A percentile compares a stretch with the other conserved stretches of the same genome.
These are phyloP conservation scores for Eucalyptus fibrosa DNA, from an alignment of 345 rosid genomes.

Conservation along the genomic window DNA sequence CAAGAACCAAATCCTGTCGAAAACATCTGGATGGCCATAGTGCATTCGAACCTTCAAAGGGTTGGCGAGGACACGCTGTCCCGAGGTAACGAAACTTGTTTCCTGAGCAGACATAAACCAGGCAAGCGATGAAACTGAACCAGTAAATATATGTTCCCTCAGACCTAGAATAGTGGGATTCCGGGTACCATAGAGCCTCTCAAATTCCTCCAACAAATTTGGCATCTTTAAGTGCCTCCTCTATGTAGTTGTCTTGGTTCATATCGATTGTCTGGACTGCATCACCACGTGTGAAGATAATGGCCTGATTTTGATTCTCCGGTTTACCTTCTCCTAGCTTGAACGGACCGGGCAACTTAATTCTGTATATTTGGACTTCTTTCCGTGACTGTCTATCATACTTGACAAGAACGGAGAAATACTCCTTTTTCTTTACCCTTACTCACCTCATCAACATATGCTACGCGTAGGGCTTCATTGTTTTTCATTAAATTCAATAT, in stretches of 20 bases:
- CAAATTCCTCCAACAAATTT: constrained; percentile 76
- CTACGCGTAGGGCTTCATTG: constrained; percentile 85
- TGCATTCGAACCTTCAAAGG: constrained; percentile 35
- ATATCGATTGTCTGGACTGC: constrained; percentile 94
- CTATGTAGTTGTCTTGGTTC: constrained; percentile 95
- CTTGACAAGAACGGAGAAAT: constrained; percentile 85
- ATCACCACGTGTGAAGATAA: constrained; percentile 90
- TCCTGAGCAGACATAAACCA: constrained; percentile 1
- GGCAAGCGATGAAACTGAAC: background rate
- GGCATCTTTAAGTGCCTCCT: constrained; percentile 96
- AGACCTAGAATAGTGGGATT: background rate
- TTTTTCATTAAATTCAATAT: constrained; percentile 57
- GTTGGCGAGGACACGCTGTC: constrained; percentile 10
- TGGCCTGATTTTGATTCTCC: constrained; percentile 90
- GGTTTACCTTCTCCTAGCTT: constrained; percentile 98
- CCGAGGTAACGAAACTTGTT: background rate
- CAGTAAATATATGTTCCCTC: constrained; percentile 1
- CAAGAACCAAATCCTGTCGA: constrained; percentile 32
- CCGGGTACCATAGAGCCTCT: background rate
- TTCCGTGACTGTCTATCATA: constrained; percentile 47
- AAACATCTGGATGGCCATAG: constrained; percentile 34
- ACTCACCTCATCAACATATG: constrained; percentile 76
- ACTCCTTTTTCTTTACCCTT: constrained; percentile 40
- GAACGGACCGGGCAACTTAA: constrained; percentile 85
- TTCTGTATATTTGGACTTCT: constrained; percentile 85